Base-by-base conservation (phyloP, 345 rosid species). In the Salix udensis region DNA sequence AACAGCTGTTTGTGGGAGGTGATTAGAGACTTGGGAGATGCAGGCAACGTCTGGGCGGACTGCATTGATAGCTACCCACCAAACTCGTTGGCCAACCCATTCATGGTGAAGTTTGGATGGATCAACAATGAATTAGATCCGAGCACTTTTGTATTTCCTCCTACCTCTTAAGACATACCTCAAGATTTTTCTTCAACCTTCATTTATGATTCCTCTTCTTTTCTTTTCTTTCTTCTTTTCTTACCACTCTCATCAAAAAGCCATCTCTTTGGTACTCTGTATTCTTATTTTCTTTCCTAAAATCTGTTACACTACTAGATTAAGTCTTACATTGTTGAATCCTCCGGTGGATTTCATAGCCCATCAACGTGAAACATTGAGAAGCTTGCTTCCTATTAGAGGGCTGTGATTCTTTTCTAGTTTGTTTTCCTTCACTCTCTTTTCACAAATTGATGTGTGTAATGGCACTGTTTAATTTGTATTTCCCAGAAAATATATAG, bases 101-200 rank as follows among this genome's bases (percentile, higher is more conserved):
- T 81, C 80, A 50, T 91, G 87, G 92, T 89, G 82, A 91, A 96
- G 78, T 96, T 74, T 77, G 99, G 99, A 4, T 96, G 99, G 99
- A 91, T 96, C 52, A 86, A 87, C 48, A 74, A 89, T 62, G 96
- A 91, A 82, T 97, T 93, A 36, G 98, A 95, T 44, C 74, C 74
- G 0, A 84, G 80, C 73, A 91, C 94, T 71, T 96, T 96, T 86
- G 88, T 83, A n/a, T 21, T 1, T 5, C 46, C 14, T 65, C 0
- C 85, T 5, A 82, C 72, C 2, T 68, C 21, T 46, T 23, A 18
- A 66, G 28, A 61, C 8, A 2, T 31, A 31, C 50, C 6, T 74
- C 18, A 7, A 5, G 2, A 14, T 36, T 23, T 30, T 28, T 74
- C 37, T 64, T 31, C 46, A 23, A 11, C 2, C 7, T 24, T 26